Base-by-base conservation (phyloP, 371 early-diverging fungal species). In the Chytridium lagenaria region DNA sequence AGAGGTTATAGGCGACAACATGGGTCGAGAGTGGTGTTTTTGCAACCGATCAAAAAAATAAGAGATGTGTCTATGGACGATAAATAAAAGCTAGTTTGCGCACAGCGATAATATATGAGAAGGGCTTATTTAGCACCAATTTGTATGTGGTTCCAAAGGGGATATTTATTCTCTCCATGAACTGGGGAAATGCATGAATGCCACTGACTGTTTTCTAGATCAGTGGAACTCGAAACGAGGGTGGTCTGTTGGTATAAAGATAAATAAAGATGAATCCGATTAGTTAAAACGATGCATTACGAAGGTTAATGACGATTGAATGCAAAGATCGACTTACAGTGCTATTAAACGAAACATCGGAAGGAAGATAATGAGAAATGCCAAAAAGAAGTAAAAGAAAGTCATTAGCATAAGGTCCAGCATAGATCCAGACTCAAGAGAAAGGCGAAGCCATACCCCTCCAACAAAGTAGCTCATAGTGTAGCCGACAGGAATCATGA, bases 211-310 rank as follows among this genome's bases (percentile, higher is more conserved):
- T 44, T 19, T 44, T 44, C 44, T 44, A 7, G 77, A 37, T 75
- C 78, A 84, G 76, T 84, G 84, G 82, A 81, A 84, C 69, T 81
- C 82, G 69, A 68, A 73, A 67, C 78, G 74, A 33, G 81, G 80
- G 80, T 84, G 84, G 78, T 84, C 81, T 80, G 72, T 16, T 22
- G 51, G 31, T 10, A 40, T 10, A 23, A 26, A 36, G n/a, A 33
- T 28, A 26, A 69, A 69, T 5, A 15, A 16, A 37, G 63, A 31
- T n/a, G n/a, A n/a, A n/a, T n/a, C n/a, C n/a, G n/a, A n/a, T n/a
- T n/a, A n/a, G n/a, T n/a, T n/a, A n/a, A n/a, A n/a, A n/a, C n/a
- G n/a, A n/a, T n/a, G n/a, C n/a, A n/a, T n/a, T n/a, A n/a, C n/a
- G n/a, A n/a, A n/a, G n/a, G n/a, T n/a, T n/a, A n/a, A n/a, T n/a